Base-by-base conservation (phyloP, 1,284 basidiomycete species). In the Coriolopsis trogii region DNA sequence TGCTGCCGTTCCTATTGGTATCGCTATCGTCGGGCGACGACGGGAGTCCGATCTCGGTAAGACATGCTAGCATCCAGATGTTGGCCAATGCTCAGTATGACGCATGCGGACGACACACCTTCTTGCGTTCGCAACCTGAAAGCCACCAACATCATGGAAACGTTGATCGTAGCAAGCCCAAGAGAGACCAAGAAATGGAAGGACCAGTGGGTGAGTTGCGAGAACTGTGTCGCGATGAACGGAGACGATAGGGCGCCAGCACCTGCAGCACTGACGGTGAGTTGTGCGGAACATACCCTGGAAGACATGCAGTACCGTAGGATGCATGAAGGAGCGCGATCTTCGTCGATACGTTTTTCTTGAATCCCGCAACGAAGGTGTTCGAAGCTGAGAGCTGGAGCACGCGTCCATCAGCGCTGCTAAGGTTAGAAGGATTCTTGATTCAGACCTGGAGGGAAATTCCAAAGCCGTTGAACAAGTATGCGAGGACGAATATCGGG, bases 221-320 rank as follows among this genome's bases (percentile, higher is more conserved):
- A 73, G 56, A 89, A 90, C 48, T 86, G 80, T 0, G 89, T 91
- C 0, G 87, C 76, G 0, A 84, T 79, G 3, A 91, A 74, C 0
- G 89, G 89, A 0, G 85, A 71, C 9, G 76, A 70, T 30, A 90
- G 81, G 0, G 89, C 89, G 1, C 88, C 88, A 2, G 82, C 61
- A 3, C 83, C 81, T 84, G 39, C 8, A 20, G 5, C 10, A 16
- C 3, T 13, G 5, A 15, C 21, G 18, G 6, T n/a, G 16, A 20
- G 8, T 43, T 15, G 3, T n/a, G 6, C 12, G n/a, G 5, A 33
- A 6, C 7, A 9, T 10, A 16, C n/a, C 29, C 5, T 21, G 30
- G 15, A 7, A 12, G 31, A 33, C 34, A 21, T 16, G 8, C 25
- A 21, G 44, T 65, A 60, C 58, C 58, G 34, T 65, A 63, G 3